Percentiles rank a stretch among this genome's conserved stretches.
phyloP scores from a whole-genome alignment of 371 early-diverging fungal species.

The Mucor plumbeus region DNA sequence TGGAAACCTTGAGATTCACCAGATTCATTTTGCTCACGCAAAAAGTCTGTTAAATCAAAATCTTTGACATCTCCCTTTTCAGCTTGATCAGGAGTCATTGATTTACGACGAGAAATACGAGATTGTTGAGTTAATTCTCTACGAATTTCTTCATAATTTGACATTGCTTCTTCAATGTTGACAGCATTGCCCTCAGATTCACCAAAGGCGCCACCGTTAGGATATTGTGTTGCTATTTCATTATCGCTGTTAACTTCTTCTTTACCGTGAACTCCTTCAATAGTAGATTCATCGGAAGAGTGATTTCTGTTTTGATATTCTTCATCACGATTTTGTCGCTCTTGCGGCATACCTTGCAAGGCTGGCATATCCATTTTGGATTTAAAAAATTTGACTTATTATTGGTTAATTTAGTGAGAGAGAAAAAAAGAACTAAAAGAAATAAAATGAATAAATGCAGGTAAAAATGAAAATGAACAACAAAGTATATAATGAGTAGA shows the following conservation, averaged over 20 bases:
- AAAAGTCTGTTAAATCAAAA: conserved; percentile 39
- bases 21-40: conserved; percentile 25
- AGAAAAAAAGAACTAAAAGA: neutral
- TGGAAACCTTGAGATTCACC: conserved; percentile 47
- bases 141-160: conserved; percentile 50
- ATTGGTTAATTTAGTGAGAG: conserved; percentile 13
- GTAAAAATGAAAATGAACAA: neutral
- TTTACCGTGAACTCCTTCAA: conserved; percentile 30
- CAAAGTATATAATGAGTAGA: conserved; percentile 2
- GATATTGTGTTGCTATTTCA: conserved; percentile 8
- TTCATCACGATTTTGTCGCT: conserved; percentile 21
- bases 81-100: conserved; percentile 26
- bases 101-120: conserved; percentile 33
- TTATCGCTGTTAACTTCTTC: conserved; percentile 27
- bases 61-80: conserved; percentile 33
- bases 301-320: conserved; percentile 23
- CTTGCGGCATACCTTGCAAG: conserved; percentile 26
- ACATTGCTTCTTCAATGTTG: conserved; percentile 50
- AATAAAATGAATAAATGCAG: neutral
- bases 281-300: conserved; percentile 31
- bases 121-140: conserved; percentile 55
- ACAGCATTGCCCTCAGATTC: conserved; percentile 54
- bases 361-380: conserved; percentile 36
- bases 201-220: conserved; percentile 40
- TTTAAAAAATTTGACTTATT: neutral